Percentiles rank a stretch among this genome's conserved stretches.
Evolutionary conservation across 495 filamentous ascomycete genomes (phyloP).

Genomic region (Neurospora intermedia): DNA sequence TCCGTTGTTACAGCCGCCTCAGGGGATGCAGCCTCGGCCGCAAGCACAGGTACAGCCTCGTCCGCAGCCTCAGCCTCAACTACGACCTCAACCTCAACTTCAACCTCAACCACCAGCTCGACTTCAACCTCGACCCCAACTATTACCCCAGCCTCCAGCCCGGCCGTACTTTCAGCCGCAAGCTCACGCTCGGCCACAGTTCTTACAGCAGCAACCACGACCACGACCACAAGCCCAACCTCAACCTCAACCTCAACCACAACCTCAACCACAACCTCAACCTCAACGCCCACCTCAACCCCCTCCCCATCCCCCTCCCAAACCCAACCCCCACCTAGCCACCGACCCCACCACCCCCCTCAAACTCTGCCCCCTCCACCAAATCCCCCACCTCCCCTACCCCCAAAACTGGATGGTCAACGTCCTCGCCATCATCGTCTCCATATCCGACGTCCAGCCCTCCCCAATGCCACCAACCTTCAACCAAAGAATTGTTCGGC

Average conservation of each 20-base stretch:
- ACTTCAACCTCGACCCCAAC: background rate
- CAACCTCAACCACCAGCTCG: background rate
- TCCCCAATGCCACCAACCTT: slow-evolving; percentile 25
- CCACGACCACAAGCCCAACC: slow-evolving; percentile 2
- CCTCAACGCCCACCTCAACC: slow-evolving; percentile 6
- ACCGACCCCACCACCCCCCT: slow-evolving; percentile 18
- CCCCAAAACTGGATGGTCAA: slow-evolving; percentile 41
- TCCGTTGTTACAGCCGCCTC: background rate
- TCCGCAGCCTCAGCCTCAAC: background rate
- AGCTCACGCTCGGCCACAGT: background rate
- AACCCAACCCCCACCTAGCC: slow-evolving; percentile 15
- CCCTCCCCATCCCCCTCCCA: slow-evolving; percentile 10
- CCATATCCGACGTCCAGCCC: slow-evolving; percentile 28
- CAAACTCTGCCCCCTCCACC: slow-evolving; percentile 30
- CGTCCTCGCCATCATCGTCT: slow-evolving; percentile 30
- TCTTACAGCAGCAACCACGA: background rate
- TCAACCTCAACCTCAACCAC: background rate
- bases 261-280: slow-evolving; percentile 1
- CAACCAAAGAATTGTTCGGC: slow-evolving; percentile 30
- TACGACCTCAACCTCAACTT: background rate
- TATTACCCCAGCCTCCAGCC: background rate
- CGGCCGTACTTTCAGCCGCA: background rate
- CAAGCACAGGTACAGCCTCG: background rate
- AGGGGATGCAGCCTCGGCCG: background rate
- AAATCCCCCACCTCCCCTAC: slow-evolving; percentile 34